phyloP scores from a whole-genome alignment of 345 rosid species.

The Gossypium ekmanianum region DNA sequence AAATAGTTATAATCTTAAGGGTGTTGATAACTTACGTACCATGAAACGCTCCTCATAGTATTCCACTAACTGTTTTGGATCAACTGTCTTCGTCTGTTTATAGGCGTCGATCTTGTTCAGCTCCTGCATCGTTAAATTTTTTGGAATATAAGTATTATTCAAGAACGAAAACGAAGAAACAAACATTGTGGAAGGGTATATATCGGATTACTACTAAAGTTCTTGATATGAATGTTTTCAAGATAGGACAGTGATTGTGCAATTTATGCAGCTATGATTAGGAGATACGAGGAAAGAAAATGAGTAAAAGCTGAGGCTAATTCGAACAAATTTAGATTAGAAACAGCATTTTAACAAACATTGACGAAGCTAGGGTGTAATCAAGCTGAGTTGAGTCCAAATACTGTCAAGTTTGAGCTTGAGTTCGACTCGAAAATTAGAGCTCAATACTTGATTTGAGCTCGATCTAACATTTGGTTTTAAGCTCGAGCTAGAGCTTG shows the following conservation, averaged over 20 bases:
- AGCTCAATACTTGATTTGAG: no score
- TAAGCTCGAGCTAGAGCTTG: no score
- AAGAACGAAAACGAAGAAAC: not conserved
- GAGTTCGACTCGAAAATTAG: no score
- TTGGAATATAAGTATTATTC: not conserved
- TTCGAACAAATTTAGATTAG: not conserved
- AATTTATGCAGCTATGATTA: not conserved
- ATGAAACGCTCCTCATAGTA: constrained; percentile 37
- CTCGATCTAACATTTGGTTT: no score
- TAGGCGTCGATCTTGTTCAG: constrained; percentile 42
- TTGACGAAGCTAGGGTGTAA: not conserved
- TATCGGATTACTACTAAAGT: not conserved
- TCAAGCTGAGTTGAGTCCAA: no score
- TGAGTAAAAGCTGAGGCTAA: not conserved
- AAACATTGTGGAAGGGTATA: not conserved
- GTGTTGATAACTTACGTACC: constrained; percentile 30
- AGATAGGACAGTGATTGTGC: not conserved
- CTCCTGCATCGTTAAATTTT: constrained; percentile 39
- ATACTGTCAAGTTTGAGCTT: no score
- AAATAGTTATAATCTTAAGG: not conserved
- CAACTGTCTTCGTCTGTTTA: constrained; percentile 47
- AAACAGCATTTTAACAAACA: not conserved
- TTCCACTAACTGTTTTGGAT: constrained; percentile 45
- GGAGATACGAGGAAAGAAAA: not conserved
- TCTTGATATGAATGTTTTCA: not conserved